Base-by-base conservation (phyloP, 1,284 basidiomycete genomes). In the Rhodotorula sp. region DNA sequence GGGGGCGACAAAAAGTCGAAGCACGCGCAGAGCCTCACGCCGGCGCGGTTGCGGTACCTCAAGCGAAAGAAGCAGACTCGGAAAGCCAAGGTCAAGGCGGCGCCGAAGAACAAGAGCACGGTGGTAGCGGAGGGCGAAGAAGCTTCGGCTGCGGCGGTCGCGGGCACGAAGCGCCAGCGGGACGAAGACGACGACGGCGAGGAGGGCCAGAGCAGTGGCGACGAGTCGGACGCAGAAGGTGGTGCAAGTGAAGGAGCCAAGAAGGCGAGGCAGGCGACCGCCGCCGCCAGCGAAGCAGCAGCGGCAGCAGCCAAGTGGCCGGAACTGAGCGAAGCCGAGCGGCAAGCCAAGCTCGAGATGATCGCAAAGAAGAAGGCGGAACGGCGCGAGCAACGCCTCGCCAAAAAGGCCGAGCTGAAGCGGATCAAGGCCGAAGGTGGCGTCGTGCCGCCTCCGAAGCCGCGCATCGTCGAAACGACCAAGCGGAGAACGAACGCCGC, bases 41-140 rank as follows among this genome's bases (percentile, higher is more conserved):
- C 84, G 54, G 85, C 87, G 10, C 88, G 90, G 80, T 82, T 86
- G 76, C 83, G 87, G 68, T 90, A 90, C 80, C 82, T 89, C 51
- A 87, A 87, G 76, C 86, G 86, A 66, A 90, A 90, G 81, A 86
- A 86, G 76, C 89, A 88, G 79, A 83, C 84, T 56, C 83, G 84
- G 62, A 83, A 85, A 68, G 67, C 67, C 34, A 68, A 68, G 61
- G 62, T 58, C 47, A 51, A 43, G 21, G 83, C 84, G 68, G 80
- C 83, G 0, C 66, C 67, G 15, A 62, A 57, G 56, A 39, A 58
- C 29, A 58, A 64, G 56, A 46, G 21, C 21, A 31, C n/a, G 5
- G 52, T 16, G 16, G 59, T 10, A 14, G 49, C 29, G 23, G 63
- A 58, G 31, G 23, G 43, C 21, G 67, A 59, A 31, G 60, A 21